Conservation (phyloP, 169 alveolate species). For the Perkinsus olseni region DNA sequence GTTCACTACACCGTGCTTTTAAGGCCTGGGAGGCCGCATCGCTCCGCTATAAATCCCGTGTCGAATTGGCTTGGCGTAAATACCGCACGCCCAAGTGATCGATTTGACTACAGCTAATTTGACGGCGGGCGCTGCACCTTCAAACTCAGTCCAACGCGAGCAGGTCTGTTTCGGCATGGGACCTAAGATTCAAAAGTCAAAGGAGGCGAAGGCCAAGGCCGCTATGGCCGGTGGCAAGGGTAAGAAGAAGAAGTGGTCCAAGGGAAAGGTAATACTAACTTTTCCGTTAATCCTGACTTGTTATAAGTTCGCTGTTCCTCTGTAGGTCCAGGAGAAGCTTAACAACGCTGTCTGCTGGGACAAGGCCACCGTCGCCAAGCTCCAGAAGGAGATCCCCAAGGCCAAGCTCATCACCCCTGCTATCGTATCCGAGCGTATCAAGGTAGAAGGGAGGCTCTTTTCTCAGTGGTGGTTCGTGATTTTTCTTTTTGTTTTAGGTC, state of each 20-base stretch:
- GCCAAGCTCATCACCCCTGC: slow-evolving; percentile 81
- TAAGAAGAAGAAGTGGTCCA: not conserved
- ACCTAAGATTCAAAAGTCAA: not conserved
- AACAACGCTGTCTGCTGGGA: slow-evolving; percentile 88
- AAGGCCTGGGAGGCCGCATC: not conserved
- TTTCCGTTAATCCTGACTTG: not conserved
- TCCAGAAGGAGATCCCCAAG: slow-evolving; percentile 80
- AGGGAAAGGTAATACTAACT: not conserved
- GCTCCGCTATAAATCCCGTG: not conserved
- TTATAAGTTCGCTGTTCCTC: slow-evolving; percentile 75
- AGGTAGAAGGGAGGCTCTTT: slow-evolving; percentile 30
- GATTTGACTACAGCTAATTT: not conserved
- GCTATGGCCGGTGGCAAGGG: slow-evolving; percentile 6
- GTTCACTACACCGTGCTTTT: too few species aligned
- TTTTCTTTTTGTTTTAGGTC: slow-evolving; percentile 1
- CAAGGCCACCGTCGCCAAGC: slow-evolving; percentile 75
- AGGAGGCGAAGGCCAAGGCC: slow-evolving; percentile 1
- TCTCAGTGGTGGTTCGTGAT: not conserved
- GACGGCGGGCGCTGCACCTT: not conserved
- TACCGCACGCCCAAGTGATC: not conserved
- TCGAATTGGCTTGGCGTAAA: not conserved
- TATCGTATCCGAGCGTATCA: slow-evolving; percentile 77
- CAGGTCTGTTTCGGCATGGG: slow-evolving; percentile 5
- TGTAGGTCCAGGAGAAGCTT: slow-evolving; percentile 84
- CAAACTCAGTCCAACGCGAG: not conserved